Evolutionary conservation across 768 basidiomycete species (phyloP), one percentile per base, ranked within the genome.

Genomic region (Mrakia hoshinonis): DNA sequence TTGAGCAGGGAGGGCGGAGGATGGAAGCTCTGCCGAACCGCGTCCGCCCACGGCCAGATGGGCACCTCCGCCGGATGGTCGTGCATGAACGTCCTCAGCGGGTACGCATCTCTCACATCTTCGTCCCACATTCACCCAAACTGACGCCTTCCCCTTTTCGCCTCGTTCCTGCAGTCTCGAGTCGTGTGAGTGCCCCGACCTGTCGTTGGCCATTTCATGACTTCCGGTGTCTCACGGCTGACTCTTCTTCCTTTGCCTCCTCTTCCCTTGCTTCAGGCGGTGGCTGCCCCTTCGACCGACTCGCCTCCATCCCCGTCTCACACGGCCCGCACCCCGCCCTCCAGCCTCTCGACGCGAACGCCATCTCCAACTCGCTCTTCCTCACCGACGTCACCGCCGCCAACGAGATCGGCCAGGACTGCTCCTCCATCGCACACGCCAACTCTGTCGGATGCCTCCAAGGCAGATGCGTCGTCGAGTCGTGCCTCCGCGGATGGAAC

Each of bases 381-480:
- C 58, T 61, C 58, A 31, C 22, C 31, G 58, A 39, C 34, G 58
- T 20, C 55, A 13, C 29, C 29, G 43, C 43, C 43, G 43, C 43
- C 15, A 6, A 7, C 43, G 43, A 43, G 43, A 20, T 61, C 38
- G 52, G 69, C 22, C 46, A 64, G 29, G 69, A 70, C 36, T 70
- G 69, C 60, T 48, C 69, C n/a, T 60, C 69, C 47, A 70, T 70
- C 38, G 34, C 69, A 20, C 24, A 70, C 52, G 69, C 39, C 52
- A 38, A 54, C 60, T 31, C 48, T 0, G 69, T 70, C 63, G 29
- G 24, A 6, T 70, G 69, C 49, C 12, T 49, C 10, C 10, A 4
- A 3, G 69, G 69, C 15, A 4, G 12, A 18, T 70, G 69, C 43
- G 6, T 70, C 61, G 69, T 70, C 52, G 26, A 63, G 5, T 63